phyloP scores from a whole-genome alignment of 805 yeast genomes.

The Monosporozyma aquatica region DNA sequence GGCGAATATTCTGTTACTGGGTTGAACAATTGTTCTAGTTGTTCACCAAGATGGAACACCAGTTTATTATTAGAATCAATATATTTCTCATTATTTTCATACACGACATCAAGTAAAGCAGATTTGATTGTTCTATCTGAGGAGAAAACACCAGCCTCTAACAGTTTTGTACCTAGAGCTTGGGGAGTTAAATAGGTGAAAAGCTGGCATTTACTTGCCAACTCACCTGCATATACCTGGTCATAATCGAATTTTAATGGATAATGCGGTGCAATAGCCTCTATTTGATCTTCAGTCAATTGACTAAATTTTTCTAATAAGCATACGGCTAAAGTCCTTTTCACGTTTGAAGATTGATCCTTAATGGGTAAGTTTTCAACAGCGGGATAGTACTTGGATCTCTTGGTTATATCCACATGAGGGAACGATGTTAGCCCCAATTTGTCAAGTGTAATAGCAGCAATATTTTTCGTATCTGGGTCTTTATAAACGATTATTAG shows the following conservation, averaged over 20 bases:
- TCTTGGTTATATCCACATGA: slow-evolving; percentile 45
- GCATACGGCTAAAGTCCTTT: slow-evolving; percentile 71
- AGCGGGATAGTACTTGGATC: slow-evolving; percentile 72
- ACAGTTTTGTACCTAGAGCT: slow-evolving; percentile 43
- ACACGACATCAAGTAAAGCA: slow-evolving; percentile 63
- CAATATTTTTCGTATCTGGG: slow-evolving; percentile 33
- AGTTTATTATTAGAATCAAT: slow-evolving; percentile 64
- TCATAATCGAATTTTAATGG: slow-evolving; percentile 39
- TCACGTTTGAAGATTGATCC: slow-evolving; percentile 46
- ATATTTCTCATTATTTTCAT: slow-evolving; percentile 42
- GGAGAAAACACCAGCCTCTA: slow-evolving; percentile 51
- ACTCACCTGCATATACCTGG: slow-evolving; percentile 74
- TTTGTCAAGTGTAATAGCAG: slow-evolving; percentile 48
- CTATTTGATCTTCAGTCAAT: slow-evolving; percentile 30
- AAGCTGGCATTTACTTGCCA: slow-evolving; percentile 58
- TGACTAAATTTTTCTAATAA: slow-evolving; percentile 57
- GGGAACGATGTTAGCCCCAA: slow-evolving; percentile 58
- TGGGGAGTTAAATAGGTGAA: slow-evolving; percentile 41
- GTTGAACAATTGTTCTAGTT: slow-evolving; percentile 79
- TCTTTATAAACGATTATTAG: slow-evolving; percentile 18
- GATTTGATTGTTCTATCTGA: slow-evolving; percentile 38
- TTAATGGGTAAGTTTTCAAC: slow-evolving; percentile 52
- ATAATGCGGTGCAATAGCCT: slow-evolving; percentile 8
- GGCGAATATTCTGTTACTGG: slow-evolving; percentile 89
- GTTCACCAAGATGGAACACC: slow-evolving; percentile 73